These are phyloP conservation scores for maize (Zea mays) DNA, from an alignment of 176 grass and related monocot genomes.

Conservation along the genomic window Zm-B73-REFERENCE-NAM-5.0 NC_050098.1:135081501-135082000, in stretches of 20 bases:
- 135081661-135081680: background rate
- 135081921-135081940: slow-evolving; percentile 14
- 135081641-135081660: background rate
- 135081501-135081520: background rate
- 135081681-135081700: background rate
- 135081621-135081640: background rate
- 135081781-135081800: slow-evolving; percentile 94
- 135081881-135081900: slow-evolving; percentile 62
- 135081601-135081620: background rate
- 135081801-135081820: slow-evolving; percentile 94
- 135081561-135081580: background rate
- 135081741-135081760: slow-evolving; percentile 66
- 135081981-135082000: background rate
- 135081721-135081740: slow-evolving; percentile 11
- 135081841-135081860: slow-evolving; percentile 92
- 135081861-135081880: slow-evolving; percentile 82
- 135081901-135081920: slow-evolving; percentile 52
- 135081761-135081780: slow-evolving; percentile 87
- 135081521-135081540: background rate
- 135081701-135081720: slow-evolving; percentile 12
- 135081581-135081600: background rate
- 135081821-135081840: slow-evolving; percentile 92
- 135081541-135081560: background rate
- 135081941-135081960: slow-evolving; percentile 35
- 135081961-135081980: slow-evolving; percentile 22